Evolutionary conservation across 2,329 filamentous ascomycete species (phyloP).

Genomic region (Fusarium napiforme): DNA sequence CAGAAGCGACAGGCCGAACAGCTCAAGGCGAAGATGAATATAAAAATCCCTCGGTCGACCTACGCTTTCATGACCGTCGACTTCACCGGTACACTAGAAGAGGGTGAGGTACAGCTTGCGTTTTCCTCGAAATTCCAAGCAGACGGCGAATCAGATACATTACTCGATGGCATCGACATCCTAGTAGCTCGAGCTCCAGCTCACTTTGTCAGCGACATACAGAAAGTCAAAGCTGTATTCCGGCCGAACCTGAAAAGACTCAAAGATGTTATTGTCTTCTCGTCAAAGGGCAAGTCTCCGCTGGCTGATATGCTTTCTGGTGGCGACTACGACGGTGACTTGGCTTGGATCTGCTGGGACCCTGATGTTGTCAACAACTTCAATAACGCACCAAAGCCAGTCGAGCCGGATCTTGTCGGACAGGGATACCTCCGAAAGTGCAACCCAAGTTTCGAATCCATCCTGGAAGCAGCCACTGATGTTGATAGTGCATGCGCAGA

Average conservation of each 20-base stretch:
- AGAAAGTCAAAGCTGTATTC: conserved; percentile 71
- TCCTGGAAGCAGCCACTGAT: conserved; percentile 48
- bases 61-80: conserved; percentile 76
- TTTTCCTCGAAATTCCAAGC: conserved; percentile 74
- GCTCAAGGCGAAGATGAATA: conserved; percentile 66
- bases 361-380: conserved; percentile 73
- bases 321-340: conserved; percentile 85
- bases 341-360: conserved; percentile 83
- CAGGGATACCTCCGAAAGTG: conserved; percentile 62
- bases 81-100: conserved; percentile 67
- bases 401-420: conserved; percentile 56
- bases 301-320: conserved; percentile 79
- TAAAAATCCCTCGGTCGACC: conserved; percentile 70
- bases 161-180: conserved; percentile 68
- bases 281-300: conserved; percentile 68
- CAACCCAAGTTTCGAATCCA: conserved; percentile 57
- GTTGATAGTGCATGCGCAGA: conserved; percentile 49
- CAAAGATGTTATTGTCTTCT: conserved; percentile 84
- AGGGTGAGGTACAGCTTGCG: conserved; percentile 74
- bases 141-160: conserved; percentile 63
- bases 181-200: conserved; percentile 77
- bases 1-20: conserved; percentile 64
- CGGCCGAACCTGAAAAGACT: conserved; percentile 71
- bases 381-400: conserved; percentile 60
- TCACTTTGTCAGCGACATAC: conserved; percentile 77